Conservation (phyloP, 2,329 filamentous ascomycete species). For the Penicillium psychrosexuale region DNA sequence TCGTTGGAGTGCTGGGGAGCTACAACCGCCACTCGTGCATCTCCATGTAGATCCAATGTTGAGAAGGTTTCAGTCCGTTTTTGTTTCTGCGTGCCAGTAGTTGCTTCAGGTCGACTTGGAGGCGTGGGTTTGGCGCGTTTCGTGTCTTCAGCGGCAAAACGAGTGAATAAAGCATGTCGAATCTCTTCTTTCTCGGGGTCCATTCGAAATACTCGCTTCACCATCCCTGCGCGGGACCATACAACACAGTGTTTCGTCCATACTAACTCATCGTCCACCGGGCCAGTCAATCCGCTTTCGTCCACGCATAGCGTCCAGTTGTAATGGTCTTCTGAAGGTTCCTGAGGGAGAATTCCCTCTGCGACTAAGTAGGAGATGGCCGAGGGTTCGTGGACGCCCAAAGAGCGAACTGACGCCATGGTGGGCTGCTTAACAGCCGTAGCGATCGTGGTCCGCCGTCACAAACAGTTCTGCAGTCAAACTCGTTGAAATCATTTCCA, state of each 20-base stretch:
- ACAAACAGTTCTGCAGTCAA: conserved; percentile 19
- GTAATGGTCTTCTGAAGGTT: conserved; percentile 64
- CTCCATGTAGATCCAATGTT: conserved; percentile 28
- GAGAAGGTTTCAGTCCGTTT: conserved; percentile 15
- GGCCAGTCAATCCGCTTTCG: conserved; percentile 39
- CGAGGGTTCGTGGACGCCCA: conserved; percentile 85
- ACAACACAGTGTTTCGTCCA: conserved; percentile 73
- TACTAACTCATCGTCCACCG: conserved; percentile 73
- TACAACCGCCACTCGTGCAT: conserved; percentile 19
- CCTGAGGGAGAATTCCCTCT: conserved; percentile 69
- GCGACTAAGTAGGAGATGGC: conserved; percentile 78
- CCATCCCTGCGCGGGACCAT: conserved; percentile 82
- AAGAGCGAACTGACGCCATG: conserved; percentile 89
- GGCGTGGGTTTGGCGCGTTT: conserved; percentile 15
- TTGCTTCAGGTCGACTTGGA: conserved; percentile 1
- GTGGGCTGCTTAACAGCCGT: conserved; percentile 27
- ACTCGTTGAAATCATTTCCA: conserved; percentile 28
- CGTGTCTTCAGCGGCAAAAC: conserved; percentile 60
- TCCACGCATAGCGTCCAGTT: conserved; percentile 66
- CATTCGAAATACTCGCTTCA: conserved; percentile 83
- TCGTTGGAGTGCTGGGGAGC: conserved; percentile 22
- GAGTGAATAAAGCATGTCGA: conserved; percentile 79
- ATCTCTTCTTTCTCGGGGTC: conserved; percentile 82
- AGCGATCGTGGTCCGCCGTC: conserved; percentile 20
- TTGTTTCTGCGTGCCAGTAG: conserved; percentile 1